Evolutionary conservation across 352 stramenopile species (phyloP), one percentile per base, ranked within the genome.

Genomic region (Phytophthora boehmeriae): DNA sequence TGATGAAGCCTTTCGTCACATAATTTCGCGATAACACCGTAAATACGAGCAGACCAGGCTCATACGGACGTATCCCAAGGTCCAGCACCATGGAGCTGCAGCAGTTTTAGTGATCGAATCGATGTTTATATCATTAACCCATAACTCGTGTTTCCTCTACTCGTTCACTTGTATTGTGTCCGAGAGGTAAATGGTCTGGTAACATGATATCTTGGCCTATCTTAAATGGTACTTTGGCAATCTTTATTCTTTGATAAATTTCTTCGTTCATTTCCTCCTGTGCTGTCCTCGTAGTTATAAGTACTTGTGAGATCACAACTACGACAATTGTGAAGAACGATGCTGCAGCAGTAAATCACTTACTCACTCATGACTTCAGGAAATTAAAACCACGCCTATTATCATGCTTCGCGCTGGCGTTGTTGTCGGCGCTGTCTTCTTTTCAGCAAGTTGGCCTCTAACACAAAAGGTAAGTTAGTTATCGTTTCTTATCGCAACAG

Each of bases 371-470:
- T 3, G 4, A 16, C 2, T 22, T 22, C 13, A 17, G 38, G 3
- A 8, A 44, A 44, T 44, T 22, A n/a, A n/a, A n/a, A n/a, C n/a
- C n/a, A n/a, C n/a, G n/a, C n/a, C n/a, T n/a, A n/a, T n/a, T n/a
- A n/a, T n/a, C 38, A 20, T 22, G 38, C 38, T 39, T 44, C 45
- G 14, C 23, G 47, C 20, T 70, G 47, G 19, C 48, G 48, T 6
- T 70, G 64, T 59, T 76, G 68, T 23, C 61, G 65, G 6, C 68
- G 69, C 32, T 69, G 59, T 51, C 66, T 71, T 36, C 69, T 25
- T 51, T 76, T 76, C 8, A 78, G 36, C 69, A 81, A 45, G 32
- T 78, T 78, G 22, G 59, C 58, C 47, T 81, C 73, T 80, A 38
- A 30, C 11, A 17, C 16, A 14, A 43, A 16, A n/a, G 4, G n/a